Base-by-base conservation (phyloP, 768 basidiomycete species). In the Suillus plorans region DNA sequence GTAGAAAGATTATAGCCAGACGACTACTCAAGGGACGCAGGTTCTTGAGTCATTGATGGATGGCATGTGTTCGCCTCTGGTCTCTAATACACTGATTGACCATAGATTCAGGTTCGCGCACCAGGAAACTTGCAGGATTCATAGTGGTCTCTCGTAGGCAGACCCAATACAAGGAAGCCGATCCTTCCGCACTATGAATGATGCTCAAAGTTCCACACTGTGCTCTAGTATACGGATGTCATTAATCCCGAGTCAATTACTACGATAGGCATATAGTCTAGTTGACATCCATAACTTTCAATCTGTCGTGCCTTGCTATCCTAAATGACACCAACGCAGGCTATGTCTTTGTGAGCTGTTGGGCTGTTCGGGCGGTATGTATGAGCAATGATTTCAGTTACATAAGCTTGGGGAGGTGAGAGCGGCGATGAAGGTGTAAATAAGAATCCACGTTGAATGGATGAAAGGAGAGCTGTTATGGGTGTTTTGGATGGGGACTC, bases 1-100 rank as follows among this genome's bases (percentile, higher is more conserved):
- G 94, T 3, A 85, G 89, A 68, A 92, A 85, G 70, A 85, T 93
- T 50, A 79, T 98, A 60, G 82, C 76, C 28, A 82, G 91, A 61
- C 85, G 96, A 63, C 80, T 85, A 68, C 81, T 80, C 42, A 95
- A 91, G 80, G 92, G 93, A 10, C 84, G 96, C 65, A 86, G 85
- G 77, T 91, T 84, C 76, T 79, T 97, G 67, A 88, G 85, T 62
- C 95, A 98, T 78, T 98, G 80, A 81, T 37, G 3, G 34, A 50
- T 53, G 56, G 70, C 72, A 67, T 45, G 69, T 69, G 42, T 47
- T 34, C 34, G 37, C 34, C 5, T 18, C 47, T 62, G 14, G 57
- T 28, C 37, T 37, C 16, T n/a, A 20, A 41, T 18, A 58, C 14
- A 25, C 4, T 28, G 9, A 41, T 41, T 58, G 57, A 58, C 57